A percentile compares a stretch with the other conserved stretches of the same genome.
Conservation (phyloP, 2,329 filamentous ascomycete genomes). For the Periconia sp. region DNA sequence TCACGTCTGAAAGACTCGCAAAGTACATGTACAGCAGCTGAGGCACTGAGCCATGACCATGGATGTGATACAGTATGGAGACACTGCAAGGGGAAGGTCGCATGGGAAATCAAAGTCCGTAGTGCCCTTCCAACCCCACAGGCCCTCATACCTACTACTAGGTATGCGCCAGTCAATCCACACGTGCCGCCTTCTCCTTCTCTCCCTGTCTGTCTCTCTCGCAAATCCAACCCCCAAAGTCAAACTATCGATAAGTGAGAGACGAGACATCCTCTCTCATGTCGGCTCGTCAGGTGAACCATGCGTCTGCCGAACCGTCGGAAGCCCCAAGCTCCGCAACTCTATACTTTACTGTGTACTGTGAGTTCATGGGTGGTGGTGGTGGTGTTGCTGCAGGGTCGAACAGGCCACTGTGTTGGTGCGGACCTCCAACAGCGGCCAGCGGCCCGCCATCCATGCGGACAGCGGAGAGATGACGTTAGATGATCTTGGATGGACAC, state of each 20-base stretch:
- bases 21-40: background rate
- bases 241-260: background rate
- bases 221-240: background rate
- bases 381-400: background rate
- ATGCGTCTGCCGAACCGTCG: slow-evolving; percentile 4
- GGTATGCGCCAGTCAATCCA: background rate
- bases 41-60: no score
- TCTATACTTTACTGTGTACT: no score
- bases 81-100: slow-evolving; percentile 1
- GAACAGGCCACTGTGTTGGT: slow-evolving; percentile 21
- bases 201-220: no score
- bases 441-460: background rate
- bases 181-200: no score
- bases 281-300: background rate
- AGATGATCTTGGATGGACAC: background rate
- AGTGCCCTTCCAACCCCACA: background rate
- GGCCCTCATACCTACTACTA: background rate
- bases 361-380: background rate
- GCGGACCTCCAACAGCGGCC: background rate
- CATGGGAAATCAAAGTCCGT: background rate
- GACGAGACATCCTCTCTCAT: no score
- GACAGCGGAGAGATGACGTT: slow-evolving; percentile 2
- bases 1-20: background rate
- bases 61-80: background rate
- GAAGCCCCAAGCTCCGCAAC: slow-evolving; percentile 1